Percentiles rank a stretch among this genome's conserved stretches.
Evolutionary conservation across 306 rosid species (phyloP).

Genomic region (Casuarina equisetifolia): DNA sequence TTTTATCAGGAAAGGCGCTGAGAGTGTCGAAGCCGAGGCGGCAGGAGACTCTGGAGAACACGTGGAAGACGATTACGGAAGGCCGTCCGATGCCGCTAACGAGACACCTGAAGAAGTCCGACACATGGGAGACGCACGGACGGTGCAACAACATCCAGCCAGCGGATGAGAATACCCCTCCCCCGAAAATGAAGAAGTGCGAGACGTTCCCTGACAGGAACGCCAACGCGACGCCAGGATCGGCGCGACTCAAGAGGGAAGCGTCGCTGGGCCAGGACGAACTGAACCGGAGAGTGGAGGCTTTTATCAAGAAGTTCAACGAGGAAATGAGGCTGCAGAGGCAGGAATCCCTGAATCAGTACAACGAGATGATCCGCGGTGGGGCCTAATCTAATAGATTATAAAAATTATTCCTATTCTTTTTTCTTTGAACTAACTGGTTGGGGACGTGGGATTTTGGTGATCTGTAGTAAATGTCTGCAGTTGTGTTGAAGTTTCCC

Average conservation of each 20-base stretch:
- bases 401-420: not conserved
- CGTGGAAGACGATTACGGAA: slow-evolving; percentile 90
- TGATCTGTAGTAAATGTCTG: too few species aligned
- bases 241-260: slow-evolving; percentile 55
- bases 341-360: slow-evolving; percentile 81
- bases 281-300: slow-evolving; percentile 90
- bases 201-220: slow-evolving; percentile 51
- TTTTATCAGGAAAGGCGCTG: slow-evolving; percentile 52
- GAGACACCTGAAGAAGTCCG: slow-evolving; percentile 78
- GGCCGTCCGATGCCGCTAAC: slow-evolving; percentile 73
- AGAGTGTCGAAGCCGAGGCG: slow-evolving; percentile 72
- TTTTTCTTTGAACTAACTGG: not conserved
- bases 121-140: slow-evolving; percentile 67
- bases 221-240: slow-evolving; percentile 30
- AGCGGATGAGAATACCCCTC: slow-evolving; percentile 41
- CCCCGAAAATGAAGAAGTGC: slow-evolving; percentile 54
- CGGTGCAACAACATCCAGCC: slow-evolving; percentile 32
- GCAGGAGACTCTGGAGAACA: slow-evolving; percentile 87
- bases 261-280: slow-evolving; percentile 92
- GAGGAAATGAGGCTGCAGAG: slow-evolving; percentile 96
- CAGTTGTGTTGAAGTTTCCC: not conserved
- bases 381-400: slow-evolving; percentile 37
- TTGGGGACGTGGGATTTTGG: not conserved
- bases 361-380: slow-evolving; percentile 51
- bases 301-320: slow-evolving; percentile 83